Evolutionary conservation across 2,329 filamentous ascomycete genomes (phyloP), one percentile per base, ranked within the genome.

Genomic region (Nannizziopsis barbatae): DNA sequence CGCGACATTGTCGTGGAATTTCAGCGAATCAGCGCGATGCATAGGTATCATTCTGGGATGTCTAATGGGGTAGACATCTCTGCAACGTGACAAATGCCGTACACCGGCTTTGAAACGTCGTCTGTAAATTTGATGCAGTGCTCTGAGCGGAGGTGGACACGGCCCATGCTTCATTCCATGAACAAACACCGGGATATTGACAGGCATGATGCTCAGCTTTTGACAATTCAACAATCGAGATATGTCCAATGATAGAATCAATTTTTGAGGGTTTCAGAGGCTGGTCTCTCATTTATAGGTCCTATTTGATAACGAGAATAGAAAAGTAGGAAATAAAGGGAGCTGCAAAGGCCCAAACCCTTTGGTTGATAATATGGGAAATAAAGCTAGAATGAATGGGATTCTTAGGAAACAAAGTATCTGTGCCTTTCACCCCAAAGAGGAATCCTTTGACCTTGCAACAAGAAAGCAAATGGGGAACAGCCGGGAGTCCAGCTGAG

Each of bases 91-190:
- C 3, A 45, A n/a, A 10, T 38, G 43, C 2, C 35, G 43, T 17
- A 45, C 35, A 4, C 43, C 43, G 2, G 10, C 20, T 45, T 45
- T 45, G 43, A 38, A 45, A 9, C 43, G 43, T n/a, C 33, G 17
- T 31, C 43, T 45, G 35, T 38, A 38, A 15, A 45, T 39, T 14
- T n/a, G 11, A 15, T 45, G 43, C 14, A 45, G 9, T n/a, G 7
- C 4, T 30, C 17, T 5, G 5, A 27, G 18, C n/a, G 7, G 9
- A 4, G 27, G 10, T 7, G 43, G 35, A 31, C 27, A 27, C 3
- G 43, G 43, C 5, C 43, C 43, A 38, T 38, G 43, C 14, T 18
- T 38, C 32, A 45, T 38, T 35, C 10, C 5, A 8, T 12, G 17
- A n/a, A 38, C 8, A 20, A 38, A 45, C 10, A n/a, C 14, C 5